A percentile compares a stretch with the other conserved stretches of the same genome.
phyloP scores from a whole-genome alignment of 2,329 filamentous ascomycete genomes.

The Fusarium udum region DNA sequence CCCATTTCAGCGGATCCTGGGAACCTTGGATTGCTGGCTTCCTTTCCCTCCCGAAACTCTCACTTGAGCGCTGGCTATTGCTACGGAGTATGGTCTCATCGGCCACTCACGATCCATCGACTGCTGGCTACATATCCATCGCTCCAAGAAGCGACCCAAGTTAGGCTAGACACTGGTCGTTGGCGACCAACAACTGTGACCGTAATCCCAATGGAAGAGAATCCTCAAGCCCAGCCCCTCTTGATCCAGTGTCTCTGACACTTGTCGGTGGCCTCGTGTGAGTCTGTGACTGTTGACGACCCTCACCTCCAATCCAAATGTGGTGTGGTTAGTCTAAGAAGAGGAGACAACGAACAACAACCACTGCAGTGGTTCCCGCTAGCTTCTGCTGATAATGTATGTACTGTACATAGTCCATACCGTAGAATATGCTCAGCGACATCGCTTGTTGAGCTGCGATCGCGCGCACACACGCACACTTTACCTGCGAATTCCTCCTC shows the following conservation, averaged over 20 bases:
- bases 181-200: constrained; percentile 39
- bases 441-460: constrained; percentile 35
- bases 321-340: constrained; percentile 22
- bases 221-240: constrained; percentile 38
- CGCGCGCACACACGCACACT: constrained; percentile 30
- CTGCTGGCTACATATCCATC: constrained; percentile 40
- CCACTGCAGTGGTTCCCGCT: constrained; percentile 28
- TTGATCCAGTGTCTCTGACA: constrained; percentile 19
- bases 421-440: constrained; percentile 19
- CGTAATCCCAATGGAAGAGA: constrained; percentile 24
- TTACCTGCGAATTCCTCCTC: constrained; percentile 18
- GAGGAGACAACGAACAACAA: constrained; percentile 19
- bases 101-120: constrained; percentile 39
- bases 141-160: constrained; percentile 37
- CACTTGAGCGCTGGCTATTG: constrained; percentile 22
- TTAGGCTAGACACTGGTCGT: constrained; percentile 40
- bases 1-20: constrained; percentile 35
- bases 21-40: constrained; percentile 15
- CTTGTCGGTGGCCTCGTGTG: constrained; percentile 33
- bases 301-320: constrained; percentile 34
- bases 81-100: constrained; percentile 6
- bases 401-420: background rate
- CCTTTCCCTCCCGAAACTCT: constrained; percentile 36
- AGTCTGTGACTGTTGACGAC: constrained; percentile 31
- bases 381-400: constrained; percentile 5